Conservation (phyloP, 1,139 yeast genomes). For the Arxiozyma heterogenica region DNA sequence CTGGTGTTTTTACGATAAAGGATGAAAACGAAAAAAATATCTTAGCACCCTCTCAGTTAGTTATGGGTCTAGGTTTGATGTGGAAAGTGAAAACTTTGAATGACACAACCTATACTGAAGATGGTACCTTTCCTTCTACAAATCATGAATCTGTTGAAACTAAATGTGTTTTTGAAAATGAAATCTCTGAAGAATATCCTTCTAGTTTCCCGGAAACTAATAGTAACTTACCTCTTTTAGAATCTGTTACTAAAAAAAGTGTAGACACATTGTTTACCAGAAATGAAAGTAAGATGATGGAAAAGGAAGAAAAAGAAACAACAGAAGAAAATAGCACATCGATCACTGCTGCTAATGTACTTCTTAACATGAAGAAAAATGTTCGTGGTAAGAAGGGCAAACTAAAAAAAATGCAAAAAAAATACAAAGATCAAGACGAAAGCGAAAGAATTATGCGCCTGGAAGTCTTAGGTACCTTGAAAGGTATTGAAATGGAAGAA, state of each 20-base stretch:
- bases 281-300: neutral
- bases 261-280: neutral
- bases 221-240: slow-evolving; percentile 1
- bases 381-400: slow-evolving; percentile 82
- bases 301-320: neutral
- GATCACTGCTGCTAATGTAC: slow-evolving; percentile 12
- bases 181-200: neutral
- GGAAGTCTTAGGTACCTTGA: slow-evolving; percentile 76
- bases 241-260: neutral
- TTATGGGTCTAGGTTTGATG: slow-evolving; percentile 80
- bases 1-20: slow-evolving; percentile 53
- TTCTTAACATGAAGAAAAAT: slow-evolving; percentile 28
- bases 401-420: slow-evolving; percentile 68
- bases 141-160: slow-evolving; percentile 7
- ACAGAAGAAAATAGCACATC: slow-evolving; percentile 7
- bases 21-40: slow-evolving; percentile 47
- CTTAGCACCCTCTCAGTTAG: slow-evolving; percentile 75
- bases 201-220: neutral
- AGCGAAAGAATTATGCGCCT: slow-evolving; percentile 68
- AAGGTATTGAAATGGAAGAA: slow-evolving; percentile 46
- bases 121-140: slow-evolving; percentile 5
- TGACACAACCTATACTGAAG: slow-evolving; percentile 1
- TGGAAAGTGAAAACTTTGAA: slow-evolving; percentile 45
- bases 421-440: slow-evolving; percentile 87
- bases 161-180: neutral